Base-by-base conservation (phyloP, 129 eudicot species). In the Pulicaria dysenterica region DNA sequence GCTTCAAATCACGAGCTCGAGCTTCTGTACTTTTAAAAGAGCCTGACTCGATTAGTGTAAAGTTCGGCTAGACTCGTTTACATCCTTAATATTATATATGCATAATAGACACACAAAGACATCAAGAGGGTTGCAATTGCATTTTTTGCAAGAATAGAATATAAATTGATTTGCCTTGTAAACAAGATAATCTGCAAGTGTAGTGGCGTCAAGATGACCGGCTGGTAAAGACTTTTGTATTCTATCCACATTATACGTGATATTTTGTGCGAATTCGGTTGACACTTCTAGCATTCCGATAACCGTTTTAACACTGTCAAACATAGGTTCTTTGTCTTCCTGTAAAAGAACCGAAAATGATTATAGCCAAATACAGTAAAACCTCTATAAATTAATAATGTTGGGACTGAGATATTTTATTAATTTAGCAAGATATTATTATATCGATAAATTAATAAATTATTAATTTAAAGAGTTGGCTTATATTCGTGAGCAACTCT, bases 281-380 rank as follows among this genome's bases (percentile, higher is more conserved):
- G 92, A 88, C 16, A 86, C 94, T 83, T 95, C 91, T 37, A 95
- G 94, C 99, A 95, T 95, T 60, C 99, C 97, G 53, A 73, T 39
- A 57, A 95, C 85, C 49, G 97, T 77, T 69, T 91, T 88, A 10
- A 88, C 96, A 62, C 97, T 91, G 82, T 95, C 99, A 65, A 91
- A 95, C 58, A 85, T 90, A 56, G 97, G 97, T 68, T 95, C 99
- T 75, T 95, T 95, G 53, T 91, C 99, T 85, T 95, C 99, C 99
- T 95, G 90, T 78, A 38, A 19, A 40, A 16, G 9, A 55, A 55
- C 40, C 54, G 16, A 3, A 57, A 54, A 41, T 7, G 44, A 4
- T 10, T 24, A 4, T 3, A 13, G 17, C 36, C 11, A 24, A 10
- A 38, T 64, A 42, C 9, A 64, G 13, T 16, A 42, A 9, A 46